These are phyloP conservation scores for Stephania cephalantha DNA, from an alignment of 164 flowering plant genomes.

Conservation along the genomic window DNA sequence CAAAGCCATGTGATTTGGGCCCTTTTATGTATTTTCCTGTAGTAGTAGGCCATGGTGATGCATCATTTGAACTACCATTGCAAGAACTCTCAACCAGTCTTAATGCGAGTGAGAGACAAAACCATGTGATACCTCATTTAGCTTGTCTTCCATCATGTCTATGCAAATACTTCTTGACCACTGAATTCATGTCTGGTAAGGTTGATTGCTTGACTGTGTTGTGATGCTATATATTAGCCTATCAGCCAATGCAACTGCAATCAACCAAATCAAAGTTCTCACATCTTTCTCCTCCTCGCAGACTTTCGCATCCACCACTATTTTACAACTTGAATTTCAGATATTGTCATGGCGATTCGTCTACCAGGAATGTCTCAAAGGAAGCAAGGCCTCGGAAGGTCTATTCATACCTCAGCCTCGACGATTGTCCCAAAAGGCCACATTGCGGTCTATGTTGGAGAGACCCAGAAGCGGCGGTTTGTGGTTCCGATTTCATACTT, in stretches of 20 bases:
- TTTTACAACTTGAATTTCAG: neutral
- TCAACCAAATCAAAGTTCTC: neutral
- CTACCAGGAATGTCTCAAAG: neutral
- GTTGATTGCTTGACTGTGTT: neutral
- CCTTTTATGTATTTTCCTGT: neutral
- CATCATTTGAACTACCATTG: neutral
- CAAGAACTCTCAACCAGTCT: neutral
- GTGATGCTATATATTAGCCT: neutral
- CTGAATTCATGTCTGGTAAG: neutral
- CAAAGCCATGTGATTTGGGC: neutral
- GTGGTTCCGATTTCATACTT: neutral
- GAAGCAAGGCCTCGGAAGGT: neutral
- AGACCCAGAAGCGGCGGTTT: neutral
- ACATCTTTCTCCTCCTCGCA: neutral
- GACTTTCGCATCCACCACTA: neutral
- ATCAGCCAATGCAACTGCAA: too few relatives aligned
- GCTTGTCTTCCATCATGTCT: neutral
- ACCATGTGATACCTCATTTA: neutral
- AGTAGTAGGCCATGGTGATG: constrained; percentile 3
- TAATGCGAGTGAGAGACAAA: neutral
- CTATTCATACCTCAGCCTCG: neutral
- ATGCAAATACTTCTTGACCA: neutral
- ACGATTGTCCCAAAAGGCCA: constrained; percentile 1
- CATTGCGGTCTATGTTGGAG: neutral
- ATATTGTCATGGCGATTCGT: neutral